Conservation (phyloP, 2,329 filamentous ascomycete genomes). For the Aspergillus caelatus region DNA sequence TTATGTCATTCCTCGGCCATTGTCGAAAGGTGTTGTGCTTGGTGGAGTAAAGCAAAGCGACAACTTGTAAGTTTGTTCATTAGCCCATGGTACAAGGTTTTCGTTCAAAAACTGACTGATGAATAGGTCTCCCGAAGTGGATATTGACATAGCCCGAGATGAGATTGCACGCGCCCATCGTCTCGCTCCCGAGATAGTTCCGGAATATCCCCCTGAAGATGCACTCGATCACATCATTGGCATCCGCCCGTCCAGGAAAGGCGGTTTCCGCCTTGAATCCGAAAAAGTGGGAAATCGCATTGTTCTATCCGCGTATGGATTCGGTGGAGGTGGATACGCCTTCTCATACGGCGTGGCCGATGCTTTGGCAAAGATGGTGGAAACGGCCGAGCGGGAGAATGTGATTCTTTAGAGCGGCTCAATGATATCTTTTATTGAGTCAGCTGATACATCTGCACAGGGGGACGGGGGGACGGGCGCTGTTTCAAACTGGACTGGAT, state of each 20-base stretch:
- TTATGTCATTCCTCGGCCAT: conserved; percentile 41
- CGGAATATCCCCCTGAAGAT: conserved; percentile 31
- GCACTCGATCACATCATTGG: conserved; percentile 38
- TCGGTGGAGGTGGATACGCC: conserved; percentile 42
- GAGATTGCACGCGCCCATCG: conserved; percentile 43
- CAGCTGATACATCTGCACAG: neutral
- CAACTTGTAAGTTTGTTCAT: conserved; percentile 29
- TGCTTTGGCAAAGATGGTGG: conserved; percentile 39
- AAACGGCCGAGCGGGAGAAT: conserved; percentile 33
- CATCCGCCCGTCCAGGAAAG: conserved; percentile 38
- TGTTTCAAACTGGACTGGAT: neutral
- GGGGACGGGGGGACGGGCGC: neutral
- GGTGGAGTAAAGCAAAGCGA: conserved; percentile 40
- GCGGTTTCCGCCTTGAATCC: conserved; percentile 40
- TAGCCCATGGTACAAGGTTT: neutral
- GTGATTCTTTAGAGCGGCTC: conserved; percentile 25
- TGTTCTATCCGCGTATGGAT: conserved; percentile 41
- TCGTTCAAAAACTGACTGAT: neutral
- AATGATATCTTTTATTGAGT: neutral
- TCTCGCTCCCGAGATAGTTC: conserved; percentile 41
- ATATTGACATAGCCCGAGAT: conserved; percentile 40
- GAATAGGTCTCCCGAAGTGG: conserved; percentile 36
- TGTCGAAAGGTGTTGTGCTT: conserved; percentile 36
- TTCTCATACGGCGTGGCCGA: conserved; percentile 42
- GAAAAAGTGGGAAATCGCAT: conserved; percentile 28